These are phyloP conservation scores for Hypoxylon rubiginosum DNA, from an alignment of 2,329 filamentous ascomycete genomes.

Conservation along the genomic window DNA sequence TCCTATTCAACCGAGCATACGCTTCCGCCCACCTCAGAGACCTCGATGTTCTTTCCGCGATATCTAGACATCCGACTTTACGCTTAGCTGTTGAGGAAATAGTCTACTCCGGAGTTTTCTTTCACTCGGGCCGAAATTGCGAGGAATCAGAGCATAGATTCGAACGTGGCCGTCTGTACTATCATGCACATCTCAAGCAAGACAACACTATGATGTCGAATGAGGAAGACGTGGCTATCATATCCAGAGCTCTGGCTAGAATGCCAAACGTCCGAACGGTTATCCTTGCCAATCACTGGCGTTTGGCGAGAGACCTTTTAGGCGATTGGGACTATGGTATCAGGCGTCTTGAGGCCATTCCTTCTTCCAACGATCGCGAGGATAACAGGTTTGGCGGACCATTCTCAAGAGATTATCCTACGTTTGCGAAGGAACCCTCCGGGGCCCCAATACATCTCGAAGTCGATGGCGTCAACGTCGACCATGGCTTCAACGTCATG, in stretches of 20 bases:
- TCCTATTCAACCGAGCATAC: constrained; percentile 1
- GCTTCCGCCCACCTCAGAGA: neutral
- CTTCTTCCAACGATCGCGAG: no score
- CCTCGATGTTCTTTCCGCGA: neutral
- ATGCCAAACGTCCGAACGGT: constrained; percentile 1
- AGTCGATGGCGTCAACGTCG: neutral
- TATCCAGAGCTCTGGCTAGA: neutral
- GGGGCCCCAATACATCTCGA: neutral
- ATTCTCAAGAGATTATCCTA: neutral
- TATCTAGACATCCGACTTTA: neutral
- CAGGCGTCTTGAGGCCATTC: no score
- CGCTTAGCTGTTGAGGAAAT: neutral
- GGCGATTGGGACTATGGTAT: no score
- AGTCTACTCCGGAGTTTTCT: constrained; percentile 4
- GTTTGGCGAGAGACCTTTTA: no score
- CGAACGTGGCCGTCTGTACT: neutral
- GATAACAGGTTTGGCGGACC: neutral
- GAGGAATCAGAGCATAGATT: no score
- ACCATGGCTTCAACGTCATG: neutral
- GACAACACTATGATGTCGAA: neutral
- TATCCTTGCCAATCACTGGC: constrained; percentile 1
- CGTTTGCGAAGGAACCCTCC: neutral
- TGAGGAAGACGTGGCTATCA: neutral
- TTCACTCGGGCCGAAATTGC: neutral
- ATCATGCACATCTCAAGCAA: neutral